Conservation (phyloP, 371 early-diverging fungal genomes). For the Actinomortierella wolfii region DNA sequence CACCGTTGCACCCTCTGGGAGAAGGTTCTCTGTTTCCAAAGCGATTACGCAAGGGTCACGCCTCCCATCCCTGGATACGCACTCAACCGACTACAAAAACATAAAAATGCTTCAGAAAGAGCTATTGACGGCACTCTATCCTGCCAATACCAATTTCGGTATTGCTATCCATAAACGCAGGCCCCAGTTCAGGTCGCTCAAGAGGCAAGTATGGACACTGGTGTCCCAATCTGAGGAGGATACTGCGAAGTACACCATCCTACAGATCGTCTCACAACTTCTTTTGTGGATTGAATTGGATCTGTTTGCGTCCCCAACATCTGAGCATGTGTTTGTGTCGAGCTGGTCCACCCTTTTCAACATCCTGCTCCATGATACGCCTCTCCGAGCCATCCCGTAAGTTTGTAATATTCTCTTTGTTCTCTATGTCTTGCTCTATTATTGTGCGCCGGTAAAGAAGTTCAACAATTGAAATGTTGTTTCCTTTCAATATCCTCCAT, state of each 20-base stretch:
- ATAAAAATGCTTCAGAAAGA: constrained; percentile 10
- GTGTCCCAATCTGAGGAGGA: constrained; percentile 10
- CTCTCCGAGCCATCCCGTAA: constrained; percentile 17
- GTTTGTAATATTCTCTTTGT: no score
- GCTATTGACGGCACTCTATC: constrained; percentile 10
- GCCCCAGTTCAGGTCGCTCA: constrained; percentile 10
- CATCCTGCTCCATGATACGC: constrained; percentile 15
- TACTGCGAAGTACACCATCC: constrained; percentile 7
- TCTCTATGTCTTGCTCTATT: no score
- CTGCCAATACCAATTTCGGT: constrained; percentile 5
- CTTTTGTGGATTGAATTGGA: constrained; percentile 19
- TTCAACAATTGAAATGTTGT: constrained; percentile 8
- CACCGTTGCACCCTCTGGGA: constrained; percentile 11
- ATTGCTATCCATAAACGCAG: constrained; percentile 9
- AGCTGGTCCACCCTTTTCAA: constrained; percentile 17
- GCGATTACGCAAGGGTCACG: constrained; percentile 14
- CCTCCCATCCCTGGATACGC: constrained; percentile 11
- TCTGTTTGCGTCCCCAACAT: constrained; percentile 14
- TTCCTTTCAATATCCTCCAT: constrained; percentile 6
- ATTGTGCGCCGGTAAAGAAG: no score
- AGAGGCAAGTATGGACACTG: constrained; percentile 16
- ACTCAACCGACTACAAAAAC: constrained; percentile 4
- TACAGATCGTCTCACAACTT: constrained; percentile 14
- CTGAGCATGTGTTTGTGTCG: constrained; percentile 19
- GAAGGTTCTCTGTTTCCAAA: constrained; percentile 13